Percentiles rank a stretch among this genome's conserved stretches.
Conservation (phyloP, 176 grass and related monocot genomes). For the Elymus sibiricus region DNA sequence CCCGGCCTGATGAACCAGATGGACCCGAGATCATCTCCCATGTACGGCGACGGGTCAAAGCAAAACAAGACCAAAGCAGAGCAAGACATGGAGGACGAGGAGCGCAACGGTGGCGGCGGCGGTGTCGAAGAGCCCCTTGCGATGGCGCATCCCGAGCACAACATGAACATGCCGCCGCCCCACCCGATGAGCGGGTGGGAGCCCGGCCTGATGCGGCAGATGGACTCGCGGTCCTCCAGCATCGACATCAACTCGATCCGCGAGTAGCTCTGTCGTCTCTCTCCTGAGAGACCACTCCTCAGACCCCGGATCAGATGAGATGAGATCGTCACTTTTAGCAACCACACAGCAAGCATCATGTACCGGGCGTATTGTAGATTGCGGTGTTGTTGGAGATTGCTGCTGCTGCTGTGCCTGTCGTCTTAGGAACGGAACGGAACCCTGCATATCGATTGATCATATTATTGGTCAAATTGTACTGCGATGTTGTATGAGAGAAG, state of each 20-base stretch:
- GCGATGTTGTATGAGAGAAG: not conserved
- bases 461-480: not conserved
- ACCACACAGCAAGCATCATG: not conserved
- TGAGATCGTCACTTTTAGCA: not conserved
- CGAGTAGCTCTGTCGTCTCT: not conserved
- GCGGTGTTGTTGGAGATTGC: too few species aligned
- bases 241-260: slow-evolving; percentile 62
- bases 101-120: not conserved
- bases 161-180: slow-evolving; percentile 24
- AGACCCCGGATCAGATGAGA: slow-evolving; percentile 5
- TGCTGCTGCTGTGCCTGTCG: not conserved
- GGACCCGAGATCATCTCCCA: slow-evolving; percentile 38
- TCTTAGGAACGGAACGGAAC: not conserved
- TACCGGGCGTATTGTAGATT: not conserved
- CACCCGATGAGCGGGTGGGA: slow-evolving; percentile 47
- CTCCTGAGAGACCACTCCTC: not conserved
- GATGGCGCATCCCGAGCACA: not conserved
- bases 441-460: not conserved
- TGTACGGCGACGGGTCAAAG: slow-evolving; percentile 44
- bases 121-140: slow-evolving; percentile 1
- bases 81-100: slow-evolving; percentile 31
- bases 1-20: slow-evolving; percentile 44
- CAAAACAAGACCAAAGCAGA: slow-evolving; percentile 41
- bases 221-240: slow-evolving; percentile 47
- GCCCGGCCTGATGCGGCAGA: slow-evolving; percentile 32